These are phyloP conservation scores for Daldinia sp. DNA, from an alignment of 2,329 filamentous ascomycete species.

Conservation along the genomic window DNA sequence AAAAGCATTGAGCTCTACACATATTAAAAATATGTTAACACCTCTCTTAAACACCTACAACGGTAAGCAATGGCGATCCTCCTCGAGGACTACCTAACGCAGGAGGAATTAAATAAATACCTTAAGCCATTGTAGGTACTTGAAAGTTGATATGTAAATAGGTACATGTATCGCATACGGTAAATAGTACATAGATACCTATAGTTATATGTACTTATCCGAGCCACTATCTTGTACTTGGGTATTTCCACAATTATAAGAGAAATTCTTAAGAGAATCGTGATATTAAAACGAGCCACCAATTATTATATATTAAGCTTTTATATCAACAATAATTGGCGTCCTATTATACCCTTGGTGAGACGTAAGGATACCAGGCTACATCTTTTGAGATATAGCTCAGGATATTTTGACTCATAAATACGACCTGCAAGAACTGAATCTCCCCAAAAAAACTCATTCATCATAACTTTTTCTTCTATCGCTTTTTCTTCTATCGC, in stretches of 20 bases:
- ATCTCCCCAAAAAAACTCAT: neutral
- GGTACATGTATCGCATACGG: conserved; percentile 2
- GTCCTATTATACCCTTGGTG: neutral
- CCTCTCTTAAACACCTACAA: neutral
- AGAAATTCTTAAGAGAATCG: conserved; percentile 46
- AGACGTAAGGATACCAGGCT: conserved; percentile 2
- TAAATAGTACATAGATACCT: neutral
- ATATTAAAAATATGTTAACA: neutral
- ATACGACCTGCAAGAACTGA: neutral
- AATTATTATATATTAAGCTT: conserved; percentile 19
- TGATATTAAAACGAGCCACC: conserved; percentile 44
- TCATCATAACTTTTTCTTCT: neutral
- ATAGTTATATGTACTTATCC: conserved; percentile 33
- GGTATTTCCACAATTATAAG: conserved; percentile 42
- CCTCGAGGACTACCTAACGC: neutral
- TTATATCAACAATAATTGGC: conserved; percentile 7
- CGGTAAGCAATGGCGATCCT: neutral
- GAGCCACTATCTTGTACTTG: conserved; percentile 24
- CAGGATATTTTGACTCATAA: conserved; percentile 2
- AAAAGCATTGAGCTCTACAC: neutral
- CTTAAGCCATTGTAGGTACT: neutral
- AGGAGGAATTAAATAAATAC: neutral
- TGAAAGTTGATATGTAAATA: conserved; percentile 8
- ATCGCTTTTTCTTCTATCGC: neutral
- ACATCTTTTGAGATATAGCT: conserved; percentile 6